A percentile compares a stretch with the other conserved stretches of the same genome.
phyloP scores from a whole-genome alignment of 192 early-diverging fungal genomes.

The Linnemannia hyalina region DNA sequence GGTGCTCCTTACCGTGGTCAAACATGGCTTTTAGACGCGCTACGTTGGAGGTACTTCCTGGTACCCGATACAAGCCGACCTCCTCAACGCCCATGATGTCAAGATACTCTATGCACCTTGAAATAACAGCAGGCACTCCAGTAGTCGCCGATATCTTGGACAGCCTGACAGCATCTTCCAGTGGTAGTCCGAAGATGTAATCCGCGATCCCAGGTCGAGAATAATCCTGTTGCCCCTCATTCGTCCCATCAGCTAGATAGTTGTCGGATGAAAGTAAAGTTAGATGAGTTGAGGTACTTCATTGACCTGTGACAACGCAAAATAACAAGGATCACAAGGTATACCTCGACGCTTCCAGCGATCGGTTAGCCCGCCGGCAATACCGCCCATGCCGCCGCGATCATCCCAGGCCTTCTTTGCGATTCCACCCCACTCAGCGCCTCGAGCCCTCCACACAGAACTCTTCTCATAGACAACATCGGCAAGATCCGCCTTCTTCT shows the following conservation, averaged over 20 bases:
- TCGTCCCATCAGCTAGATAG: conserved; percentile 17
- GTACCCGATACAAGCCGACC: conserved; percentile 63
- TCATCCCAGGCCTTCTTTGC: conserved; percentile 55
- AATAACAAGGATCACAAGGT: background rate
- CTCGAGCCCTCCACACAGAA: conserved; percentile 41
- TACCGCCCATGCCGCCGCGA: conserved; percentile 54
- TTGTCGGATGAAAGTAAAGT: background rate
- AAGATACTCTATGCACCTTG: conserved; percentile 48
- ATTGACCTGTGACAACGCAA: background rate
- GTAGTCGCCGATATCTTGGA: conserved; percentile 35
- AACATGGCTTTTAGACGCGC: conserved; percentile 49
- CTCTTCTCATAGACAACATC: conserved; percentile 52
- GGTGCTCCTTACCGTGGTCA: conserved; percentile 45
- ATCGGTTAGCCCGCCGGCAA: conserved; percentile 45
- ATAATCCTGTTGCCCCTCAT: conserved; percentile 20
- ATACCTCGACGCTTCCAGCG: conserved; percentile 50
- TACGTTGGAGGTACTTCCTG: conserved; percentile 50
- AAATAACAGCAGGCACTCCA: conserved; percentile 46
- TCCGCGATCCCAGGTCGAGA: conserved; percentile 16
- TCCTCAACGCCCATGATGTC: conserved; percentile 64
- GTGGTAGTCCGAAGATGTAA: conserved; percentile 40
- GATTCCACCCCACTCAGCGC: conserved; percentile 51
- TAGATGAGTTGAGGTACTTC: background rate
- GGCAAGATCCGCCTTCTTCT: conserved; percentile 47
- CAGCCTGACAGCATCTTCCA: conserved; percentile 39